Base-by-base conservation (phyloP, 2,329 filamentous ascomycete species). In the Aspergillus nomiae region DNA sequence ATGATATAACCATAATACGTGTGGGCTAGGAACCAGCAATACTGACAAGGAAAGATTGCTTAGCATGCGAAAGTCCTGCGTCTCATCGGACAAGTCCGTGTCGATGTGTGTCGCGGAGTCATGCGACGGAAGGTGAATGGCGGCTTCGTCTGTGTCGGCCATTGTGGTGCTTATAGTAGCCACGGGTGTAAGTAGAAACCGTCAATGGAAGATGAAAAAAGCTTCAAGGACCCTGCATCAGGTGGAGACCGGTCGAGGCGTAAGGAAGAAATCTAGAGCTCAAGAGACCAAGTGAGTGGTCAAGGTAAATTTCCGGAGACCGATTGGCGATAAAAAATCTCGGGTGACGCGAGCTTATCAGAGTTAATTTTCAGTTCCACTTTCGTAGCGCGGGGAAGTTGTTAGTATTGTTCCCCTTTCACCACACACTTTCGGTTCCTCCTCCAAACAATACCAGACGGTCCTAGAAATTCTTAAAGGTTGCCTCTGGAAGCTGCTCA, bases 11-110 rank as follows among this genome's bases (percentile, higher is more conserved):
- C 21, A 21, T 32, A 9, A 11, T 11, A 43, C 8, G 24, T 16
- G 19, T 41, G 38, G 19, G 19, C 16, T n/a, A 41, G 38, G 38
- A 10, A n/a, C 19, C 8, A 41, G 38, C 9, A 36, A 8, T 28
- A 71, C 74, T 65, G 71, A 83, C 78, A 82, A 84, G 76, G 82
- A 84, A 67, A 89, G 75, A 63, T 82, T 81, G 65, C 81, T 82
- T 46, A 90, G 89, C 65, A 94, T 89, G 67, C 91, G 89, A 77
- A 94, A 97, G 79, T 98, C 94, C 72, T 94, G 92, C 2, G 89
- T 87, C 76, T 94, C 91, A 70, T 97, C 94, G 46, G 90, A 90
- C 59, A 89, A 84, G 65, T 88, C 87, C 55, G 87, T 84, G 61
- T 91, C 88, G n/a, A 74, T 67, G 60, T 76, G 72, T 9, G 77